Conservation (phyloP, 1,139 yeast species). For the Geotrichum aggregatum region DNA sequence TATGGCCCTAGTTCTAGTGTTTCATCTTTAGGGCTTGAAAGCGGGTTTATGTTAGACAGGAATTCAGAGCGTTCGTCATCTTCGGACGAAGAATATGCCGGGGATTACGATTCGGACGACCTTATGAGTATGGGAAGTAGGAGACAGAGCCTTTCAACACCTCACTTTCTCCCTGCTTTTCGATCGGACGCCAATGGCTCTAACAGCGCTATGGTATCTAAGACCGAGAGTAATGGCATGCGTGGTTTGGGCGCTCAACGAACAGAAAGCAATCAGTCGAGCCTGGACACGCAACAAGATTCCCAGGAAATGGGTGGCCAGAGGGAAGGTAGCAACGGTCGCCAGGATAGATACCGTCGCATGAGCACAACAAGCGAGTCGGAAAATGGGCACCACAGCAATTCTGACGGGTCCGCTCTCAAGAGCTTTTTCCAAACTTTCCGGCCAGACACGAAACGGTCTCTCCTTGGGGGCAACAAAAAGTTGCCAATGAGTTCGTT, state of each 20-base stretch:
- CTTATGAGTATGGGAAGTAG: constrained; percentile 29
- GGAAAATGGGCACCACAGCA: constrained; percentile 1
- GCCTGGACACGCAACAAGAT: not conserved
- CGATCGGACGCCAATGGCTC: constrained; percentile 1
- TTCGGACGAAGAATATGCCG: constrained; percentile 24
- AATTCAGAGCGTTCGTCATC: constrained; percentile 23
- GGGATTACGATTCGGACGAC: constrained; percentile 32
- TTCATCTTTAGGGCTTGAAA: constrained; percentile 30
- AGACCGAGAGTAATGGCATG: not conserved
- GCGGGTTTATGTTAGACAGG: constrained; percentile 21
- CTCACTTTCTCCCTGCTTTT: constrained; percentile 4
- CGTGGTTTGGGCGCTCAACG: not conserved
- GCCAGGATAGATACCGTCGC: not conserved
- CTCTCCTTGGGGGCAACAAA: constrained; percentile 1
- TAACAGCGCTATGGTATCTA: constrained; percentile 5
- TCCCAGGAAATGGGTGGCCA: not conserved
- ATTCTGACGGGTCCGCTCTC: constrained; percentile 4
- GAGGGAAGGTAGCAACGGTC: not conserved
- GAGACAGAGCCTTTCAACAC: constrained; percentile 22
- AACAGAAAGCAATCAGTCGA: not conserved
- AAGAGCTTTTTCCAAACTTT: constrained; percentile 4
- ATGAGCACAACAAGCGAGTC: constrained; percentile 2
- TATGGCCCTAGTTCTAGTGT: constrained; percentile 31
- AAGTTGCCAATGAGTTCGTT: not conserved
- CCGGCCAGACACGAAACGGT: constrained; percentile 7